Evolutionary conservation across 108 stramenopile species (phyloP), one percentile per base, ranked within the genome.

Genomic region (Nitzschia sp.): DNA sequence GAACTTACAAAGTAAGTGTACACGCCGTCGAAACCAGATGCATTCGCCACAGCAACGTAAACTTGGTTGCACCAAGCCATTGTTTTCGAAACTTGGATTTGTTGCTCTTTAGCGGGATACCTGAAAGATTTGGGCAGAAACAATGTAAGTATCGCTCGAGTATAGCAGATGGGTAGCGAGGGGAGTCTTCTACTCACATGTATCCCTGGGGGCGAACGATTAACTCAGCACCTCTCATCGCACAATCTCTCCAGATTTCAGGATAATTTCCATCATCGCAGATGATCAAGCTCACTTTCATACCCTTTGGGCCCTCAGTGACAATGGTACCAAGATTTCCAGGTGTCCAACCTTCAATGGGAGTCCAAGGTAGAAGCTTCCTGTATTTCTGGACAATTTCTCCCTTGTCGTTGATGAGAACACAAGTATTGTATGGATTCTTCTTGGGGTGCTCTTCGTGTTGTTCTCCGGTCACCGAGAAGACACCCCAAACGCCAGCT

Each of bases 31-130:
- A 87, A 88, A 28, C 91, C 91, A 0, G 91, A 80, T 11, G 91
- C 91, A 70, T 93, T 93, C 3, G 91, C 91, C 0, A 93, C 91
- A n/a, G 91, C 91, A 24, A 93, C 91, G 61, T 89, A 93, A 1
- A 87, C 85, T 46, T 90, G 76, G 63, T 93, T 93, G 78, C 88
- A 89, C 86, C 86, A 93, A 21, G 91, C 91, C 91, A 93, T 93
- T 2, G 80, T 82, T 68, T 93, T 93, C 63, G 80, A 79, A 18
- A 93, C 91, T 59, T 82, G 72, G 19, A 93, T 83, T 76, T 93
- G 91, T 53, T 93, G 91, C 46, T 93, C 91, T 74, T 93, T 93
- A 30, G 90, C 90, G 2, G 90, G 90, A 62, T 92, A 92, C 90
- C 85, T 92, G 69, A 81, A 78, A 23, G 21, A n/a, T n/a, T n/a